Evolutionary conservation across 306 rosid genomes (phyloP).

Genomic region (Pyrus betulifolia): DNA sequence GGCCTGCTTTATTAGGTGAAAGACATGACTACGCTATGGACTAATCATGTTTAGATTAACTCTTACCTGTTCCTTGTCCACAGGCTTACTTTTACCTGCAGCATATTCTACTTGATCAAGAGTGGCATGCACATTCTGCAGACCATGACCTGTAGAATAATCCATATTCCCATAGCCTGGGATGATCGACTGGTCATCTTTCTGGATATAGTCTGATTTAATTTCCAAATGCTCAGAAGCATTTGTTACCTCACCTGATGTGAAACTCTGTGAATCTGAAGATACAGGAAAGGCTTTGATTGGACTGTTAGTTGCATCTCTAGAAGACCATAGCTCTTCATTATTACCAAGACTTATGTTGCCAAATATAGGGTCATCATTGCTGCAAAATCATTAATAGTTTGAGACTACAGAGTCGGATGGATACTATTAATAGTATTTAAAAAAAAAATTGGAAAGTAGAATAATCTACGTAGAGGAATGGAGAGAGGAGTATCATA

Average conservation of each 20-base stretch:
- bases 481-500: not conserved
- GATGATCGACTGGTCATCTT: constrained; percentile 32
- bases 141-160: constrained; percentile 30
- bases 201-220: constrained; percentile 43
- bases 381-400: constrained; percentile 80
- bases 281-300: constrained; percentile 36
- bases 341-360: constrained; percentile 47
- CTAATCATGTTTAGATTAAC: constrained; percentile 6
- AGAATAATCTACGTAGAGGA: not conserved
- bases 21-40: not conserved
- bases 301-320: constrained; percentile 38
- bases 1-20: not conserved
- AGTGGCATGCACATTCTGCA: constrained; percentile 28
- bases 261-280: constrained; percentile 27
- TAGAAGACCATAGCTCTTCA: constrained; percentile 66
- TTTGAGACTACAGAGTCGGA: constrained; percentile 55
- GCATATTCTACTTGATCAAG: constrained; percentile 33
- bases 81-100: constrained; percentile 34
- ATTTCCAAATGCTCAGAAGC: constrained; percentile 35
- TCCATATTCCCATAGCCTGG: constrained; percentile 29
- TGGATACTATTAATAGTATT: constrained; percentile 11
- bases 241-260: constrained; percentile 24
- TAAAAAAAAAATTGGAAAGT: not conserved
- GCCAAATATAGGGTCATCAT: constrained; percentile 70
- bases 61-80: constrained; percentile 44